Base-by-base conservation (phyloP, 768 basidiomycete genomes). In the Lentinula detonsa region DNA sequence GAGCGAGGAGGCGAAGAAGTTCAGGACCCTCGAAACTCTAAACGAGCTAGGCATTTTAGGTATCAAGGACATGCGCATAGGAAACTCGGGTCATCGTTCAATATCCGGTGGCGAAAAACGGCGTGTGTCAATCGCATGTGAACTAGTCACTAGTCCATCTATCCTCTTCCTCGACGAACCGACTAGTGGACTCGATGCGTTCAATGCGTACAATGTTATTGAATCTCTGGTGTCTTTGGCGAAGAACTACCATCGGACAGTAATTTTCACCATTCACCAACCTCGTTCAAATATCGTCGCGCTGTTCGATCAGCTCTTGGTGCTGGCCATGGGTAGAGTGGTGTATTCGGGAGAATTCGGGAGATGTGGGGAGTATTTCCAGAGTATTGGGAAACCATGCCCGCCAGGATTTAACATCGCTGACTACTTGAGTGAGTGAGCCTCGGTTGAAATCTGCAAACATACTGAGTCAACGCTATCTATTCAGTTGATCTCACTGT, bases 21-120 rank as follows among this genome's bases (percentile, higher is more conserved):
- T 87, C 66, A 79, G 96, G 72, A 96, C 93, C 9, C 72, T 97
- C 68, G 97, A 98, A 76, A 98, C 96, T 5, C 84, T 99, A 86
- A 88, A 95, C 62, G 97, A 99, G 73, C 71, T 99, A 45, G 97
- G 97, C 16, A 96, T 98, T 54, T 73, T 96, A 62, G 84, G 86
- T 0, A 98, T 99, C 70, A 90, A 90, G 76, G 91, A 93, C 69
- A 86, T 85, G 66, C 79, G 93, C 63, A 95, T 99, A 61, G 97
- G 97, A 1, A 90, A 91, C 34, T n/a, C 61, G 90, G 92, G 92
- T 34, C 85, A 83, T 62, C 83, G 97, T 10, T 93, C 92, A 11
- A 98, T 98, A 60, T 96, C 94, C 35, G 97, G 97, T 50, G 97
- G 97, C 15, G 97, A 99, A 78, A 98, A 98, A 75, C 84, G 97